Percentiles rank a stretch among this genome's conserved stretches.
Conservation (phyloP, 192 early-diverging fungal genomes). For the Coemansia javaensis region DNA sequence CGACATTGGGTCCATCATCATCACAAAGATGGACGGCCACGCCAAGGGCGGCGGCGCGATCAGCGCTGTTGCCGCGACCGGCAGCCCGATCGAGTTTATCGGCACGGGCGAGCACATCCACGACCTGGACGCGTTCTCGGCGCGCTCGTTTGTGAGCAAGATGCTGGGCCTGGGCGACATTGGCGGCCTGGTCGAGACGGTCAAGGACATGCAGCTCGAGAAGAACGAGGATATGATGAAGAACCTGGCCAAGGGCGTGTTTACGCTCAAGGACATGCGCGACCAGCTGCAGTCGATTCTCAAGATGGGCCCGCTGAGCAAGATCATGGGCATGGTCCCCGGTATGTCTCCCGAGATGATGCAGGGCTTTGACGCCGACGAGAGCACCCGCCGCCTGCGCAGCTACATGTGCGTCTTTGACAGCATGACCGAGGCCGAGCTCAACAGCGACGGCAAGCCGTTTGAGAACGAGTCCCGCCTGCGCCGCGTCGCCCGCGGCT, state of each 20-base stretch:
- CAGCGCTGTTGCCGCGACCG: slow-evolving; percentile 92
- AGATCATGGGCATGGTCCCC: slow-evolving; percentile 85
- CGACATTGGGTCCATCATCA: slow-evolving; percentile 91
- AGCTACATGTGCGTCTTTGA: slow-evolving; percentile 91
- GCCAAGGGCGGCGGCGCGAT: slow-evolving; percentile 99
- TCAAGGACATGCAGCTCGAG: slow-evolving; percentile 82
- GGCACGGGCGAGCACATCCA: slow-evolving; percentile 97
- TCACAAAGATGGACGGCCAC: slow-evolving; percentile 98
- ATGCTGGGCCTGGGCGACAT: slow-evolving; percentile 96
- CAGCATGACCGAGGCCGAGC: slow-evolving; percentile 87
- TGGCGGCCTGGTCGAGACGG: slow-evolving; percentile 77
- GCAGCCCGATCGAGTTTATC: slow-evolving; percentile 90
- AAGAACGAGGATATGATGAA: slow-evolving; percentile 86
- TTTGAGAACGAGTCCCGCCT: slow-evolving; percentile 74
- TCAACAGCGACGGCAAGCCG: slow-evolving; percentile 81
- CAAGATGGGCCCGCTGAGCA: slow-evolving; percentile 88
- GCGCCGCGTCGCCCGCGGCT: slow-evolving; percentile 76
- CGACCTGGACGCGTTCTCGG: slow-evolving; percentile 84
- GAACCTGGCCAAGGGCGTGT: slow-evolving; percentile 81
- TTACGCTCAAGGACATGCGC: slow-evolving; percentile 90
- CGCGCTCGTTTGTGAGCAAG: slow-evolving; percentile 87
- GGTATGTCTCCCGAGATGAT: slow-evolving; percentile 63
- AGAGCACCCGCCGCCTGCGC: slow-evolving; percentile 57
- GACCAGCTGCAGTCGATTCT: slow-evolving; percentile 87
- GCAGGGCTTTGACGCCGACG: slow-evolving; percentile 55